A percentile compares a stretch with the other conserved stretches of the same genome.
Evolutionary conservation across 1,284 basidiomycete genomes (phyloP).

Genomic region (Heterobasidion annosum): DNA sequence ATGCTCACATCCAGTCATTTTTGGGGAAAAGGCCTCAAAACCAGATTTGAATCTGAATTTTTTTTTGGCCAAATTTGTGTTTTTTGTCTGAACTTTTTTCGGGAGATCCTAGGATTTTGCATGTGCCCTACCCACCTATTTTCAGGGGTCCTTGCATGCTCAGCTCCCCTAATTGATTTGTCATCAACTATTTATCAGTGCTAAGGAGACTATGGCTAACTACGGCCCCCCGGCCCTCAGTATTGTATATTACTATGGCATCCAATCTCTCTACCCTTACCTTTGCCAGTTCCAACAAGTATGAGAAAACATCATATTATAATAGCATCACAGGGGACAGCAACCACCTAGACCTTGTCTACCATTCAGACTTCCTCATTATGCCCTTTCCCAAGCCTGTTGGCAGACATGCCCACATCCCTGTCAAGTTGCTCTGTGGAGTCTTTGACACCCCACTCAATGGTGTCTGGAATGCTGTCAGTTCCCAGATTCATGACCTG

Average conservation of each 20-base stretch:
- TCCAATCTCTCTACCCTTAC: neutral
- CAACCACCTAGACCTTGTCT: conserved; percentile 30
- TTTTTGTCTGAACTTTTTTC: too few relatives aligned
- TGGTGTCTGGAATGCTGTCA: conserved; percentile 28
- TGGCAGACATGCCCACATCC: conserved; percentile 20
- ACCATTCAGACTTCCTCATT: conserved; percentile 25
- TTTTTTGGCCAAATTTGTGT: too few relatives aligned
- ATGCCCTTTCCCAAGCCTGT: conserved; percentile 24
- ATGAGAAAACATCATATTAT: conserved; percentile 24
- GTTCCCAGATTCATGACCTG: conserved; percentile 25
- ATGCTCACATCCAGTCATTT: too few relatives aligned
- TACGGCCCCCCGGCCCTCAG: too few relatives aligned
- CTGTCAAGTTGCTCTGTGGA: conserved; percentile 26
- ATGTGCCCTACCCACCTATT: too few relatives aligned
- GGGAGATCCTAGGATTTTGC: too few relatives aligned
- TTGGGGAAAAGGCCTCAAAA: too few relatives aligned
- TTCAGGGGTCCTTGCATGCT: too few relatives aligned
- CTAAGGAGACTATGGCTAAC: too few relatives aligned
- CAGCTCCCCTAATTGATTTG: too few relatives aligned
- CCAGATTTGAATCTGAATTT: too few relatives aligned
- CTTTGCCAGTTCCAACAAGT: conserved; percentile 9
- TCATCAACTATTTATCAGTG: too few relatives aligned
- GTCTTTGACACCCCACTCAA: conserved; percentile 32
- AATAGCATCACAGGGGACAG: conserved; percentile 22
- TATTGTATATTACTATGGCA: neutral